Evolutionary conservation across 2,329 filamentous ascomycete genomes (phyloP).

Genomic region (Ophiostoma triangulosporum): DNA sequence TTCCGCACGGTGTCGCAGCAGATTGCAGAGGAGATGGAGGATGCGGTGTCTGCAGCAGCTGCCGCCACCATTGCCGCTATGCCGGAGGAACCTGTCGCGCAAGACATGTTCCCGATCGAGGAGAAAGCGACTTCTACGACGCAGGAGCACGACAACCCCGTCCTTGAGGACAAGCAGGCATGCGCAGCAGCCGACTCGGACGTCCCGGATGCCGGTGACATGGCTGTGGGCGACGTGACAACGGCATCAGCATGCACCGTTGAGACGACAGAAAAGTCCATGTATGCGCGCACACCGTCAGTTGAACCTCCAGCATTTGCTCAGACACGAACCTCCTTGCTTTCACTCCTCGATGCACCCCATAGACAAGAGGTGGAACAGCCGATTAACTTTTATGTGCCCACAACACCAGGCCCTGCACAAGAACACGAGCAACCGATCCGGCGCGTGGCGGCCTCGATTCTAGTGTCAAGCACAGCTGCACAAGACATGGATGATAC

Average conservation of each 20-base stretch:
- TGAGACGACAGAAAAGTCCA: conserved; percentile 19
- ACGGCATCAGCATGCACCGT: conserved; percentile 4
- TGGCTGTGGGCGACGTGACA: conserved; percentile 20
- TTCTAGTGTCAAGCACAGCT: conserved; percentile 6
- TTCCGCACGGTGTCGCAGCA: conserved; percentile 47
- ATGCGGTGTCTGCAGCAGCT: conserved; percentile 15
- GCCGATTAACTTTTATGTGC: conserved; percentile 25
- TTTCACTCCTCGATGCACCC: conserved; percentile 47
- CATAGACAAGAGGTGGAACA: conserved; percentile 25
- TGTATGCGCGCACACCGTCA: conserved; percentile 51
- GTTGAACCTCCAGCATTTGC: conserved; percentile 48
- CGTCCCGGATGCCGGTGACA: conserved; percentile 17
- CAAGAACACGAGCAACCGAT: neutral
- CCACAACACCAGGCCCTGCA: conserved; percentile 20
- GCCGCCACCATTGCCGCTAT: conserved; percentile 15
- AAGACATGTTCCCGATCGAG: conserved; percentile 9
- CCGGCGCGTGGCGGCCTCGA: neutral
- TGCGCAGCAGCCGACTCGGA: conserved; percentile 3
- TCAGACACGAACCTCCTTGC: conserved; percentile 42
- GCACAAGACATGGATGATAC: neutral
- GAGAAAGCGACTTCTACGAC: neutral
- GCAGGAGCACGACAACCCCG: neutral
- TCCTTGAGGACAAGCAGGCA: neutral
- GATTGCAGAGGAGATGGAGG: conserved; percentile 32
- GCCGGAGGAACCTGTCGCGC: conserved; percentile 11